Conservation (phyloP, 164 flowering plant genomes). For the Cinnamomum chago region DNA sequence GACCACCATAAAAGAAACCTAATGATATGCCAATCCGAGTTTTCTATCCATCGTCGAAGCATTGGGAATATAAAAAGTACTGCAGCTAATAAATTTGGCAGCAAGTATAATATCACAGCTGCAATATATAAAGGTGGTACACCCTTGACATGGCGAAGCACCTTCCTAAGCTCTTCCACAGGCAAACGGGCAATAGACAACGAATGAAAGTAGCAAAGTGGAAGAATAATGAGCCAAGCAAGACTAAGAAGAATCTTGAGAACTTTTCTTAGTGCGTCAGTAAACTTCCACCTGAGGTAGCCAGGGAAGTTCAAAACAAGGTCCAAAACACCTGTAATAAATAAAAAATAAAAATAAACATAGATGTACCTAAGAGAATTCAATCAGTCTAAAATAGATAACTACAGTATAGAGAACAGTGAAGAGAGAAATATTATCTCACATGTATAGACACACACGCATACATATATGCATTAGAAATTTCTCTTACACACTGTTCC, state of each 20-base stretch:
- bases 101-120: conserved; percentile 70
- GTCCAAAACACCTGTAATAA: conserved; percentile 71
- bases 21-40: conserved; percentile 86
- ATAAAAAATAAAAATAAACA: conserved; percentile 3
- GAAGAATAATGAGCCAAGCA: conserved; percentile 79
- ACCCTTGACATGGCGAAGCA: conserved; percentile 50
- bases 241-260: conserved; percentile 72
- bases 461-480: no score
- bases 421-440: no score
- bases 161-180: conserved; percentile 37
- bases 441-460: no score
- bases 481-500: no score
- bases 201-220: conserved; percentile 54
- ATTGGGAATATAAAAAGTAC: conserved; percentile 80
- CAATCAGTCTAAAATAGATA: no score
- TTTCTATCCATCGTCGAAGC: conserved; percentile 96
- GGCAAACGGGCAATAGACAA: conserved; percentile 31
- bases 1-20: conserved; percentile 98
- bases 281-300: conserved; percentile 79
- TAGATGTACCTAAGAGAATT: not conserved
- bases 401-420: no score
- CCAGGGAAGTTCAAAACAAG: conserved; percentile 80
- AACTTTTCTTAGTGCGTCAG: conserved; percentile 71
- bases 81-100: conserved; percentile 79
- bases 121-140: conserved; percentile 73